Conservation (phyloP, 768 basidiomycete genomes). For the Guyanaporus albipodus region DNA sequence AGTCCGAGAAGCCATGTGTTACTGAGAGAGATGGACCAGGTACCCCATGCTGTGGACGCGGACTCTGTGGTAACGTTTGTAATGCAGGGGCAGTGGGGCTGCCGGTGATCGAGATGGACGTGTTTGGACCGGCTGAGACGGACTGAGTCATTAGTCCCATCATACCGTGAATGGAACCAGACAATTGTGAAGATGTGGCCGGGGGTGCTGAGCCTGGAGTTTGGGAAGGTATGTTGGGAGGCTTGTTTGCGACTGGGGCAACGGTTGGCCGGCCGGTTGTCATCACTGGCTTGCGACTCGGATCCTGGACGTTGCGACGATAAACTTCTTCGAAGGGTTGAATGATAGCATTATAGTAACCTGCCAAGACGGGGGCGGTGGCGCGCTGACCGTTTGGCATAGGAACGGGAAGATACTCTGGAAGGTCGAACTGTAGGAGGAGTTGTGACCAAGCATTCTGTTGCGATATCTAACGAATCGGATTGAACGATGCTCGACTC, state of each 20-base stretch:
- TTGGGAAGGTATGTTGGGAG: slow-evolving; percentile 17
- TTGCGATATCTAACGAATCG: slow-evolving; percentile 39
- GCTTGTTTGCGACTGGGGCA: slow-evolving; percentile 13
- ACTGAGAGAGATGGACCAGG: slow-evolving; percentile 22
- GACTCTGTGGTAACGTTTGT: slow-evolving; percentile 32
- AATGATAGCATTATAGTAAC: slow-evolving; percentile 60
- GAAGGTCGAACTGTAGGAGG: slow-evolving; percentile 55
- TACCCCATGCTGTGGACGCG: slow-evolving; percentile 24
- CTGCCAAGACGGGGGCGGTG: slow-evolving; percentile 48
- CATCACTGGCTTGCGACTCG: slow-evolving; percentile 53
- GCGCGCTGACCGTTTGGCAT: slow-evolving; percentile 45
- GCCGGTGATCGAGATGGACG: slow-evolving; percentile 17
- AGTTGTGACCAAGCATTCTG: slow-evolving; percentile 56
- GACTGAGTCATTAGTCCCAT: slow-evolving; percentile 27
- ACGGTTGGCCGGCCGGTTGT: slow-evolving; percentile 35
- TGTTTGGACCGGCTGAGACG: slow-evolving; percentile 16
- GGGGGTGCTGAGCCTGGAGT: slow-evolving; percentile 8
- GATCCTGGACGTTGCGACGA: slow-evolving; percentile 56
- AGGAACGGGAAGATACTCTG: slow-evolving; percentile 48
- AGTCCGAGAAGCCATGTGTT: slow-evolving; percentile 24
- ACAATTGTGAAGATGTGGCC: slow-evolving; percentile 19
- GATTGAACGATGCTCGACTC: slow-evolving; percentile 9
- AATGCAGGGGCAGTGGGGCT: slow-evolving; percentile 24
- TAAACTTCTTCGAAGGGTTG: slow-evolving; percentile 71
- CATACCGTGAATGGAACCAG: slow-evolving; percentile 19